A percentile compares a stretch with the other conserved stretches of the same genome.
phyloP scores from a whole-genome alignment of 2,329 filamentous ascomycete species.

The Periglandula ipomoeae region DNA sequence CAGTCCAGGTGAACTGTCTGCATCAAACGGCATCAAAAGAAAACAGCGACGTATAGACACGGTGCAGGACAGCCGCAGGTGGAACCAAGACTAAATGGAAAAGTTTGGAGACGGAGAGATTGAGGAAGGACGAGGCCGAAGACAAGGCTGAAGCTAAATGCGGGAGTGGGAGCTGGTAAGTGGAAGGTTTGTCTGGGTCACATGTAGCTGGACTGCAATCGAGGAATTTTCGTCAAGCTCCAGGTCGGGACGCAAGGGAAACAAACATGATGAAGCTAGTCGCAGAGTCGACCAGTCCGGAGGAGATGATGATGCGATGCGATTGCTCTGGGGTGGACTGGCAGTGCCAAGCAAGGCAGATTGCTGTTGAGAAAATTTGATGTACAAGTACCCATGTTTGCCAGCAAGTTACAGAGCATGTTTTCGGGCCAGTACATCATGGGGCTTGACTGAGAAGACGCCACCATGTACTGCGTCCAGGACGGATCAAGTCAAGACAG shows the following conservation, averaged over 20 bases:
- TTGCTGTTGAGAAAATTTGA: background rate
- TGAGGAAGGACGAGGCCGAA: background rate
- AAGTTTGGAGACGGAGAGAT: background rate
- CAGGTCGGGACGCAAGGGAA: background rate
- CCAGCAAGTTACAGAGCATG: no score
- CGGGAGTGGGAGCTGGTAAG: background rate
- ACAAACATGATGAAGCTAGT: background rate
- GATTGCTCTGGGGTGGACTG: background rate
- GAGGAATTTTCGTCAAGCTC: background rate
- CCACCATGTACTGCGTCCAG: no score
- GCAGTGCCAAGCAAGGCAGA: background rate
- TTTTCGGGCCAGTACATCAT: background rate
- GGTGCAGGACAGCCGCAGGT: background rate
- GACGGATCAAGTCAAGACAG: no score
- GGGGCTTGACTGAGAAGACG: no score
- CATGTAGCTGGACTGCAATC: background rate
- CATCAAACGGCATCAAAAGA: conserved; percentile 1
- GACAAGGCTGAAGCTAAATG: background rate
- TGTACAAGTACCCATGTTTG: background rate
- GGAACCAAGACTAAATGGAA: background rate
- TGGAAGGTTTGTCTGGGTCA: background rate
- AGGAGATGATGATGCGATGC: conserved; percentile 5
- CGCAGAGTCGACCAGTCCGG: background rate
- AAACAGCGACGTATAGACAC: background rate
- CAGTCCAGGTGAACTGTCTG: background rate